These are phyloP conservation scores for Cladosporium phlei DNA, from an alignment of 2,329 filamentous ascomycete species.

Conservation along the genomic window DNA sequence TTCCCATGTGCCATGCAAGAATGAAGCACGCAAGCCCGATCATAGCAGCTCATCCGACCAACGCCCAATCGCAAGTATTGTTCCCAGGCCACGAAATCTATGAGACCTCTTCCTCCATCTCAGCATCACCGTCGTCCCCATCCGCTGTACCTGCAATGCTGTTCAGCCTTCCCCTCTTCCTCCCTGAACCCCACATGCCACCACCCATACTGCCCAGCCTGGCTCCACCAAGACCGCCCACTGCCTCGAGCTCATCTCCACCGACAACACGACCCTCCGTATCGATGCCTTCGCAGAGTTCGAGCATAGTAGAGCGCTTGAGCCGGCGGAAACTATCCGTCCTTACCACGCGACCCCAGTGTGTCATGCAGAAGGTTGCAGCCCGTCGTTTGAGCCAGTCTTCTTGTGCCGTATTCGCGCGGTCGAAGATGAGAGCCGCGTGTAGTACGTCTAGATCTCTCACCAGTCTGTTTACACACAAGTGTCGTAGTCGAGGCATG, in stretches of 20 bases:
- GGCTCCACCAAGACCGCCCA: conserved; percentile 51
- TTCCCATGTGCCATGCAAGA: no score
- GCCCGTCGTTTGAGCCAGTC: conserved; percentile 90
- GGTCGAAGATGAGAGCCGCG: conserved; percentile 94
- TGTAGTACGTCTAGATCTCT: conserved; percentile 92
- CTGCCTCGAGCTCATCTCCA: conserved; percentile 72
- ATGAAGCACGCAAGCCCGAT: no score
- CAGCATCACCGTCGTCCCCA: conserved; percentile 31
- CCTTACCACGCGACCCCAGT: conserved; percentile 92
- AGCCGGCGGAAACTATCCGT: conserved; percentile 81
- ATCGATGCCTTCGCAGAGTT: conserved; percentile 89
- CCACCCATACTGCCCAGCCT: conserved; percentile 37
- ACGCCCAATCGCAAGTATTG: no score
- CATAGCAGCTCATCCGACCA: no score
- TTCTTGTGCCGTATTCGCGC: conserved; percentile 81
- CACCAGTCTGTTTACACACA: conserved; percentile 85
- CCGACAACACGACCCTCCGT: conserved; percentile 86
- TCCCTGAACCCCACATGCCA: conserved; percentile 27
- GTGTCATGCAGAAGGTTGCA: conserved; percentile 80
- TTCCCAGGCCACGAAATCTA: no score
- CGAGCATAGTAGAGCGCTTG: conserved; percentile 73
- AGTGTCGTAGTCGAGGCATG: conserved; percentile 82
- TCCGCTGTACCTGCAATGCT: conserved; percentile 42
- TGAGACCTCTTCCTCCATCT: conserved; percentile 29
- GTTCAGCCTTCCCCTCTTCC: conserved; percentile 41